A percentile compares a stretch with the other conserved stretches of the same genome.
phyloP scores from a whole-genome alignment of 331 rosid genomes.

The Pyracantha coccinea region DNA sequence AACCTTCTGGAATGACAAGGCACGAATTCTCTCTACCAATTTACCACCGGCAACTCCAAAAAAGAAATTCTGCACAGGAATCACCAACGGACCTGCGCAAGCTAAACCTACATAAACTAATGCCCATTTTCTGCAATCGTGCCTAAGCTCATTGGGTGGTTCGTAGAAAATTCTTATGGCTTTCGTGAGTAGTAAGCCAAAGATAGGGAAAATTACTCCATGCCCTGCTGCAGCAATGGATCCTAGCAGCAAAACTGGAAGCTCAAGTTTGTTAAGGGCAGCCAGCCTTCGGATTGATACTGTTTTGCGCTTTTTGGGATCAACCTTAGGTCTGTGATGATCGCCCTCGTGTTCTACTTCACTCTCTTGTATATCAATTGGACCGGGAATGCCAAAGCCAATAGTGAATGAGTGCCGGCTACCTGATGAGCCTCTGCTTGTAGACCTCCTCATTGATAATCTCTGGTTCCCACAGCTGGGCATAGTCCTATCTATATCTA shows the following conservation, averaged over 20 bases:
- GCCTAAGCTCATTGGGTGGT: slow-evolving; percentile 33
- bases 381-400: slow-evolving; percentile 20
- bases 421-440: slow-evolving; percentile 31
- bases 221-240: slow-evolving; percentile 49
- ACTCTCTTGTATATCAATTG: background rate
- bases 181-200: slow-evolving; percentile 55
- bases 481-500: slow-evolving; percentile 4
- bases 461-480: slow-evolving; percentile 6
- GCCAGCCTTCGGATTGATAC: slow-evolving; percentile 46
- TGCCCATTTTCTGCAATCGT: slow-evolving; percentile 56
- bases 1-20: slow-evolving; percentile 53
- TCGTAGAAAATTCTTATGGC: slow-evolving; percentile 51
- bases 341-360: slow-evolving; percentile 1
- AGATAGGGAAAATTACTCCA: slow-evolving; percentile 51
- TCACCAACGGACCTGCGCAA: slow-evolving; percentile 9
- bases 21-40: slow-evolving; percentile 55
- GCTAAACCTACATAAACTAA: slow-evolving; percentile 46
- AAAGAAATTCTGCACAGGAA: slow-evolving; percentile 42
- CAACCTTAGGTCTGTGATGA: background rate
- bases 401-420: slow-evolving; percentile 20
- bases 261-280: slow-evolving; percentile 58
- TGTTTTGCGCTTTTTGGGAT: background rate
- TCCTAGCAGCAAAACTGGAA: slow-evolving; percentile 54
- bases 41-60: slow-evolving; percentile 82
- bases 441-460: slow-evolving; percentile 16